phyloP scores from a whole-genome alignment of 2,329 filamentous ascomycete genomes.

The Trichoderma lentiforme region DNA sequence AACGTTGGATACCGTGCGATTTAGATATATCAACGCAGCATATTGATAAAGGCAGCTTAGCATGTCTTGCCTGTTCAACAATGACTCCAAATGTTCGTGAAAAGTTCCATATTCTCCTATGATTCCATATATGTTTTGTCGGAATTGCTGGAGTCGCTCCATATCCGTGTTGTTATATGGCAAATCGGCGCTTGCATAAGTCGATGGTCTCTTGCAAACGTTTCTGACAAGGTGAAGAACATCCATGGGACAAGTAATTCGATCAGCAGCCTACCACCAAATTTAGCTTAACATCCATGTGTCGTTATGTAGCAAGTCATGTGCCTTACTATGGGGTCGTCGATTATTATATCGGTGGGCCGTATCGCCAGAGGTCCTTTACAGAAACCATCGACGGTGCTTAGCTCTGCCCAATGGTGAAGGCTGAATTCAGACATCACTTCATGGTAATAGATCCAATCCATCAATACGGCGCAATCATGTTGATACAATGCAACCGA shows the following conservation, averaged over 20 bases:
- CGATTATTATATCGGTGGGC: neutral
- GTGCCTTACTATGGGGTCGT: neutral
- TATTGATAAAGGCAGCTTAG: slow-evolving; percentile 8
- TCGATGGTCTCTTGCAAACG: slow-evolving; percentile 6
- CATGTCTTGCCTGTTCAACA: slow-evolving; percentile 6
- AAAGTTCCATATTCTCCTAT: slow-evolving; percentile 15
- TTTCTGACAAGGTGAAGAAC: slow-evolving; percentile 7
- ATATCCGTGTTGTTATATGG: slow-evolving; percentile 8
- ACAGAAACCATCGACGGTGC: neutral
- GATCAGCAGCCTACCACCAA: neutral
- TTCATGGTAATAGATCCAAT: slow-evolving; percentile 20
- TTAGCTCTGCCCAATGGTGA: slow-evolving; percentile 9
- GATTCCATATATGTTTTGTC: neutral
- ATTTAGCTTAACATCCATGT: neutral
- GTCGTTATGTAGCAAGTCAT: neutral
- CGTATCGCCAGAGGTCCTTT: slow-evolving; percentile 5
- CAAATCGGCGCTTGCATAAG: neutral
- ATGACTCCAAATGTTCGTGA: neutral
- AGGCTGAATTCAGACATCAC: slow-evolving; percentile 15
- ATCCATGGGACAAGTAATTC: slow-evolving; percentile 11
- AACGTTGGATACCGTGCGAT: slow-evolving; percentile 7
- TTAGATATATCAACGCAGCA: slow-evolving; percentile 16
- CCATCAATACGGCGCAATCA: slow-evolving; percentile 7
- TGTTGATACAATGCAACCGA: neutral
- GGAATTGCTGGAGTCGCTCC: slow-evolving; percentile 1